A percentile compares a stretch with the other conserved stretches of the same genome.
Conservation (phyloP, 1,284 basidiomycete species). For the Vanrija sp. region DNA sequence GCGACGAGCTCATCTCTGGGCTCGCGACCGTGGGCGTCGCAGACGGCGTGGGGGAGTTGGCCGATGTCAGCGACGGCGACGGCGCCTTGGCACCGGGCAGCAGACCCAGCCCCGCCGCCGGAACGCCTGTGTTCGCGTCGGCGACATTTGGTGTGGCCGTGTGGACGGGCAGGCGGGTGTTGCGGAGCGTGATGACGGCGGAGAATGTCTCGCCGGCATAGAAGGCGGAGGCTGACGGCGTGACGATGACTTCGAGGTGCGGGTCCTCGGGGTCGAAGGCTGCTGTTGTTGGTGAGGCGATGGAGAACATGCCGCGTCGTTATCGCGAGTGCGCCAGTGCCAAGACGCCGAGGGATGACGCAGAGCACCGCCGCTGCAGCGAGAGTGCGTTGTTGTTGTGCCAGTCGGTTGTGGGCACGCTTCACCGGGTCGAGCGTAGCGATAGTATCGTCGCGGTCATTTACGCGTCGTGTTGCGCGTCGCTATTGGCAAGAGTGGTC, state of each 20-base stretch:
- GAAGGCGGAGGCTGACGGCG: conserved; percentile 78
- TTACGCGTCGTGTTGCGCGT: too few species aligned
- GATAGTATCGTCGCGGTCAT: too few species aligned
- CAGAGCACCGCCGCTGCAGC: not conserved
- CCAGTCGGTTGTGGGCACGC: too few species aligned
- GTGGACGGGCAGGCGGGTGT: conserved; percentile 54
- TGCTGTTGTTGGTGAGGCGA: conserved; percentile 6
- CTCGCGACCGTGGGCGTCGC: not conserved
- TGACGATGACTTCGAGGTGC: conserved; percentile 53
- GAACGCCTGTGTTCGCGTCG: too few species aligned
- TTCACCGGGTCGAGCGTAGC: too few species aligned
- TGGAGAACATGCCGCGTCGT: conserved; percentile 4
- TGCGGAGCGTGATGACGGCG: conserved; percentile 81
- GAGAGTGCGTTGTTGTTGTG: too few species aligned
- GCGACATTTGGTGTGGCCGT: not conserved
- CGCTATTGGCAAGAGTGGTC: too few species aligned
- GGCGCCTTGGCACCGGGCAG: too few species aligned
- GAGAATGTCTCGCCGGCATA: conserved; percentile 87
- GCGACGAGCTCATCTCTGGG: conserved; percentile 4
- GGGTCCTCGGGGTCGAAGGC: conserved; percentile 28
- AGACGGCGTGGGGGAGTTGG: not conserved
- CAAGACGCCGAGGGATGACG: not conserved
- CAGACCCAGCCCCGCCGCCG: too few species aligned
- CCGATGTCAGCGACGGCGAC: not conserved
- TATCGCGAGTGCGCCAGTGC: not conserved